These are phyloP conservation scores for Cyberlindnera euphorbiae DNA, from an alignment of 805 yeast species.

Conservation along the genomic window DNA sequence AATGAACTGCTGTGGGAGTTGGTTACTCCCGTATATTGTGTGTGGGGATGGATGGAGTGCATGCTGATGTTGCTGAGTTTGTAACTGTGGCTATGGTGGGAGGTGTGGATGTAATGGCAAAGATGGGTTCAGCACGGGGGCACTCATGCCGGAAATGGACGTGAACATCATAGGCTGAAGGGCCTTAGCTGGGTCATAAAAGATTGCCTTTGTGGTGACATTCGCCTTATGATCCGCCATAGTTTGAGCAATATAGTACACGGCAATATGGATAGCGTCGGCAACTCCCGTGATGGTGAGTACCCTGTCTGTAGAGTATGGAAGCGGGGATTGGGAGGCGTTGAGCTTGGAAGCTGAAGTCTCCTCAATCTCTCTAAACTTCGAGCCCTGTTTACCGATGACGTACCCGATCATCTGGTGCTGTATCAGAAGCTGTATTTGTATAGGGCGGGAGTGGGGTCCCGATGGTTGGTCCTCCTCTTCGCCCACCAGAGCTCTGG, in stretches of 20 bases:
- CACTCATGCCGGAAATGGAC: conserved; percentile 1
- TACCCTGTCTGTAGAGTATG: conserved; percentile 73
- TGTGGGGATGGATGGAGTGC: neutral
- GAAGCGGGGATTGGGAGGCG: conserved; percentile 69
- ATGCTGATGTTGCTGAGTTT: no score
- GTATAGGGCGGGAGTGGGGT: conserved; percentile 47
- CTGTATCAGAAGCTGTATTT: conserved; percentile 62
- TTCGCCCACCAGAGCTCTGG: conserved; percentile 61
- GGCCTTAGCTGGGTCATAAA: conserved; percentile 46
- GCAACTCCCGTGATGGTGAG: conserved; percentile 72
- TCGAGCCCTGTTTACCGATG: conserved; percentile 71
- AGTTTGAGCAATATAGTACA: conserved; percentile 67
- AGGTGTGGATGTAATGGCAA: conserved; percentile 1
- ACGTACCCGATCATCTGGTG: conserved; percentile 77
- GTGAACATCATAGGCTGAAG: conserved; percentile 9
- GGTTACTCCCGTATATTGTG: conserved; percentile 5
- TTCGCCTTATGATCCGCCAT: conserved; percentile 51
- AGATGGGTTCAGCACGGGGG: neutral
- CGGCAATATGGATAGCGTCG: conserved; percentile 82
- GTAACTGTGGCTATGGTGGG: no score
- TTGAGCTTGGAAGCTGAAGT: conserved; percentile 70
- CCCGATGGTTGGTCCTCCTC: conserved; percentile 60
- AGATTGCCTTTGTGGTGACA: conserved; percentile 50
- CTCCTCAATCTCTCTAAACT: conserved; percentile 77
- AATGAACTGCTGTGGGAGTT: conserved; percentile 7